Conservation (phyloP, 1,139 yeast genomes). For the Candida buenavistaensis region DNA sequence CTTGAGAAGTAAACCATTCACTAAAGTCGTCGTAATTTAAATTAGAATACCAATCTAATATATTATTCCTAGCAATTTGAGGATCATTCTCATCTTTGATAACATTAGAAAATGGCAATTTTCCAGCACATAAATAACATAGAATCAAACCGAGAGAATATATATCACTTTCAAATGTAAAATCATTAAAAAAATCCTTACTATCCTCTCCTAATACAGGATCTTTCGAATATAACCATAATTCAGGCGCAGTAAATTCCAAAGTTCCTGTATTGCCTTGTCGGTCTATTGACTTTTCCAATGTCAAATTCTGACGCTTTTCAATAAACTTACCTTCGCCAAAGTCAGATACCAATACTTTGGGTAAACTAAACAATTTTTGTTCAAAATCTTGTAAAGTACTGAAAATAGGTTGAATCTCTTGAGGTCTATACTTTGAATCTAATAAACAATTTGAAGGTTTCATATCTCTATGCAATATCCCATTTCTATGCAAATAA, state of each 20-base stretch:
- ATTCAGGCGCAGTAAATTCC: slow-evolving; percentile 86
- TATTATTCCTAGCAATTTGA: slow-evolving; percentile 25
- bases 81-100: slow-evolving; percentile 37
- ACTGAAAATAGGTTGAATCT: slow-evolving; percentile 12
- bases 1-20: slow-evolving; percentile 25
- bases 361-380: slow-evolving; percentile 48
- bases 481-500: slow-evolving; percentile 71
- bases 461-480: slow-evolving; percentile 82
- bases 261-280: slow-evolving; percentile 81
- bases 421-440: slow-evolving; percentile 22
- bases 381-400: slow-evolving; percentile 21
- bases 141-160: slow-evolving; percentile 82
- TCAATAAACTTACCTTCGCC: slow-evolving; percentile 84
- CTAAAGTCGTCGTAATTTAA: slow-evolving; percentile 22
- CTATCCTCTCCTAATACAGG: slow-evolving; percentile 17
- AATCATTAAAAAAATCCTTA: slow-evolving; percentile 44
- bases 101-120: slow-evolving; percentile 52
- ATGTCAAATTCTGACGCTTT: slow-evolving; percentile 21
- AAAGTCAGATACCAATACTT: slow-evolving; percentile 78
- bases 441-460: slow-evolving; percentile 82
- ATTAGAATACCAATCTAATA: slow-evolving; percentile 31
- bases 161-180: slow-evolving; percentile 70
- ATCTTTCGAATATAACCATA: slow-evolving; percentile 42
- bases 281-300: slow-evolving; percentile 21
- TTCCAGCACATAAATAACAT: slow-evolving; percentile 69